A percentile compares a stretch with the other conserved stretches of the same genome.
These are phyloP conservation scores for Manihot esculenta DNA, from an alignment of 441 rosid species.

Conservation along the genomic window DNA sequence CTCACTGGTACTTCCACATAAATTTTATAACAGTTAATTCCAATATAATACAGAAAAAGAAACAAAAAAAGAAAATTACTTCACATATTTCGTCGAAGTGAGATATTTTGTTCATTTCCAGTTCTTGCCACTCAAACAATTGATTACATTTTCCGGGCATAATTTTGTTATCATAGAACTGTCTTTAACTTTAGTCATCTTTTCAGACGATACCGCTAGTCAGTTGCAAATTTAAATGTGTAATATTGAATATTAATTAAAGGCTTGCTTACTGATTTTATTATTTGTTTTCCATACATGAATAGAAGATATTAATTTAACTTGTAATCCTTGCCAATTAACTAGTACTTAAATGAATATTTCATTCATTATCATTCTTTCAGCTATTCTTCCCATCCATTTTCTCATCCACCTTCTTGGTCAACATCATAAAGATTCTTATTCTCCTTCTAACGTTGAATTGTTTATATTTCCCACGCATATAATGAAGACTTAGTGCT, in stretches of 20 bases:
- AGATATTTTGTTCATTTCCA: background rate
- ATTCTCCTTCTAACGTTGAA: constrained; percentile 17
- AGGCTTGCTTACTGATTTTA: background rate
- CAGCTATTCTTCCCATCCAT: constrained; percentile 1
- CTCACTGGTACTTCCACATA: background rate
- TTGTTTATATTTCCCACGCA: constrained; percentile 17
- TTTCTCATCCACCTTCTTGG: constrained; percentile 14
- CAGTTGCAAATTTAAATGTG: background rate
- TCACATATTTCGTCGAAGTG: background rate
- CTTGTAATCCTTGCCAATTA: background rate
- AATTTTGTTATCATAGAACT: background rate
- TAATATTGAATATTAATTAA: background rate
- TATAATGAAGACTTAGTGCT: constrained; percentile 8
- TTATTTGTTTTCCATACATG: background rate
- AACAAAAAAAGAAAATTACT: background rate
- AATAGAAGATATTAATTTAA: background rate
- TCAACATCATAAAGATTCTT: constrained; percentile 22
- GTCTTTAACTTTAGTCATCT: background rate
- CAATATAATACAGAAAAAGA: background rate
- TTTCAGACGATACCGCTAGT: constrained; percentile 6
- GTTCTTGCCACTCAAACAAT: background rate
- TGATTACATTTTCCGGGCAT: background rate
- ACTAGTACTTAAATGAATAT: constrained; percentile 6
- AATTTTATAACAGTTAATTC: background rate
- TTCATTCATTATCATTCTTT: background rate